Evolutionary conservation across 148 eudicot genomes (phyloP).

Genomic region (Camellia japonica): DNA sequence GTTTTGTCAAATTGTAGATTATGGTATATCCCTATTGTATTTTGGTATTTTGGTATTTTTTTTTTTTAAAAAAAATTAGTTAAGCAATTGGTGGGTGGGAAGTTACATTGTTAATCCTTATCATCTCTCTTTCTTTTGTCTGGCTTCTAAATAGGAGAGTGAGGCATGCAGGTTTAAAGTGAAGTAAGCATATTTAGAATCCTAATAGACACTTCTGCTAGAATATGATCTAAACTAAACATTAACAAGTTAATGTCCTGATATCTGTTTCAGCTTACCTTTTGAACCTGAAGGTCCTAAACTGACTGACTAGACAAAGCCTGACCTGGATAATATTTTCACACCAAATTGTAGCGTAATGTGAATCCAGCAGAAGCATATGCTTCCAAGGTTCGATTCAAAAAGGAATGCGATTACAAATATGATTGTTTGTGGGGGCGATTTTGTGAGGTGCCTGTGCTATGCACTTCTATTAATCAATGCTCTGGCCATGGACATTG

Average conservation of each 20-base stretch:
- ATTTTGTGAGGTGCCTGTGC: constrained; percentile 78
- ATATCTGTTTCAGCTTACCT: constrained; percentile 40
- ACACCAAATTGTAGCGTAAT: constrained; percentile 79
- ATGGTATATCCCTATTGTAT: no score
- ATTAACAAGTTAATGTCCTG: background rate
- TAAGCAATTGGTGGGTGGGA: background rate
- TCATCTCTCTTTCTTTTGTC: background rate
- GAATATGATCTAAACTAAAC: background rate
- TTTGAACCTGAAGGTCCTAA: constrained; percentile 51
- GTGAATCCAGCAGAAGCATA: constrained; percentile 80
- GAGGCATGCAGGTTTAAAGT: constrained; percentile 83
- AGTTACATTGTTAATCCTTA: background rate
- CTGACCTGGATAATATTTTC: constrained; percentile 60
- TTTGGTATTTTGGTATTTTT: no score
- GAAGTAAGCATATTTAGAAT: constrained; percentile 44
- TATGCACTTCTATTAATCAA: constrained; percentile 76
- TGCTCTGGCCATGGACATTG: constrained; percentile 90
- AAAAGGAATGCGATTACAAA: constrained; percentile 91
- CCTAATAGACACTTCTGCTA: background rate
- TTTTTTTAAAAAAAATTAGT: no score
- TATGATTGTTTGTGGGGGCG: constrained; percentile 81
- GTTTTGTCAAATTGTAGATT: no score
- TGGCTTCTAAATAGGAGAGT: no score
- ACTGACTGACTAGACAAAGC: constrained; percentile 61
- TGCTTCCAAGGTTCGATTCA: constrained; percentile 52